Evolutionary conservation across 352 stramenopile genomes (phyloP).

Genomic region (Nothophytophthora sp.): DNA sequence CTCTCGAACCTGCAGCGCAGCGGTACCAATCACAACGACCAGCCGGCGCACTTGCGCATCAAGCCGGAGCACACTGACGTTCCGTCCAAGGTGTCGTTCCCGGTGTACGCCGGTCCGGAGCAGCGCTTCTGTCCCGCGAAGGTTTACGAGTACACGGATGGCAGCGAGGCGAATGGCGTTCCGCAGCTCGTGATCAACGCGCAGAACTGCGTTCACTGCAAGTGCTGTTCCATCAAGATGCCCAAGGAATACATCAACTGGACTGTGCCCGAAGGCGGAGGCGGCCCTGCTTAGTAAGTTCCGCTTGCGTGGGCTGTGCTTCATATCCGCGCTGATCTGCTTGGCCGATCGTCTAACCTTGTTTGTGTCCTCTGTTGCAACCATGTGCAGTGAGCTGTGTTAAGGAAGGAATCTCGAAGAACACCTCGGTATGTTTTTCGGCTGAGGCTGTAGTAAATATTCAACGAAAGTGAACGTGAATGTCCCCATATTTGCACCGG

Average conservation of each 20-base stretch:
- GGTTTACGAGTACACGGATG: conserved; percentile 99
- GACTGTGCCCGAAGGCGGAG: conserved; percentile 98
- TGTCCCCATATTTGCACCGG: no score
- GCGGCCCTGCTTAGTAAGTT: conserved; percentile 98
- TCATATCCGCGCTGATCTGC: neutral
- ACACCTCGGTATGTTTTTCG: conserved; percentile 9
- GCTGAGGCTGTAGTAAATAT: conserved; percentile 36
- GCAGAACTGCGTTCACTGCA: conserved; percentile 99
- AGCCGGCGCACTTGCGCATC: conserved; percentile 97
- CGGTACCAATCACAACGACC: conserved; percentile 98
- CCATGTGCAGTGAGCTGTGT: conserved; percentile 70
- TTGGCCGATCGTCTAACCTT: conserved; percentile 35
- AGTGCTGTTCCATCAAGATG: conserved; percentile 99
- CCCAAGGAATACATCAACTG: conserved; percentile 99
- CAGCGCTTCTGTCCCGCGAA: conserved; percentile 97
- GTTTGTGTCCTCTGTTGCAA: conserved; percentile 6
- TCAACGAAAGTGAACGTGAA: no score
- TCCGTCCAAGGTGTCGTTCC: conserved; percentile 86
- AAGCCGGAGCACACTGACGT: conserved; percentile 91
- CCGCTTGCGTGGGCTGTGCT: conserved; percentile 3
- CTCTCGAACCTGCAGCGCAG: conserved; percentile 98
- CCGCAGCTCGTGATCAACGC: conserved; percentile 98
- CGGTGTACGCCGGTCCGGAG: conserved; percentile 96
- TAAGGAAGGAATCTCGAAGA: conserved; percentile 34
- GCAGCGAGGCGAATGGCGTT: conserved; percentile 81